phyloP scores from a whole-genome alignment of 768 basidiomycete genomes.

The Brasilioporus rufonigricans region DNA sequence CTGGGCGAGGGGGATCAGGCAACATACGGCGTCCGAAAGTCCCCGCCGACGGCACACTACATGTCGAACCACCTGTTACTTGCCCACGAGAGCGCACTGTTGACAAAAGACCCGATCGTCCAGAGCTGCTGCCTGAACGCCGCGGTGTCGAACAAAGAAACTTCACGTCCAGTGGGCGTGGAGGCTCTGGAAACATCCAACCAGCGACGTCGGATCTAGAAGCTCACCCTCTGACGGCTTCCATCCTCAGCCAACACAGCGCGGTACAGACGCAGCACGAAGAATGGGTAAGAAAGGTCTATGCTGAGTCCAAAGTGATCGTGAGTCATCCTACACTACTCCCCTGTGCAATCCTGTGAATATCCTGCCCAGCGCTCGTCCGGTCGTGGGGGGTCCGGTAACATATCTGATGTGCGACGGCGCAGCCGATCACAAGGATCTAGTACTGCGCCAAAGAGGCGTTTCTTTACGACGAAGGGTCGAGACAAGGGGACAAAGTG shows the following conservation, averaged over 20 bases:
- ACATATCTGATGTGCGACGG: constrained; percentile 16
- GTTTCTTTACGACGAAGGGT: constrained; percentile 16
- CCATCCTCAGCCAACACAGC: constrained; percentile 20
- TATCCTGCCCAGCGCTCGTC: constrained; percentile 19
- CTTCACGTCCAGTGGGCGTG: constrained; percentile 25
- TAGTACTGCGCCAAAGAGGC: neutral
- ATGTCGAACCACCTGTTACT: neutral
- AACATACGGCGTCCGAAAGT: constrained; percentile 10
- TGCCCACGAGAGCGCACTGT: neutral
- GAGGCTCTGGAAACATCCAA: constrained; percentile 27
- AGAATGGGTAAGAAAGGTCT: constrained; percentile 6
- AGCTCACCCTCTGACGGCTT: constrained; percentile 23
- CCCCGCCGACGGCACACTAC: neutral
- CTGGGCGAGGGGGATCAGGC: constrained; percentile 26
- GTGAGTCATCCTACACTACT: constrained; percentile 12
- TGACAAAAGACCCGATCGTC: neutral
- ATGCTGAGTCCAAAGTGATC: constrained; percentile 16
- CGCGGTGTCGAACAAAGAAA: neutral
- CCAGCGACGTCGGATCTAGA: constrained; percentile 1
- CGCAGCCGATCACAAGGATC: constrained; percentile 8
- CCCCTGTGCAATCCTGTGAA: neutral
- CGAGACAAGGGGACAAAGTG: neutral
- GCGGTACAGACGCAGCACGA: constrained; percentile 17
- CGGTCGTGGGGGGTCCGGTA: constrained; percentile 27
- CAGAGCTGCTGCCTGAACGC: neutral